Evolutionary conservation across 768 basidiomycete species (phyloP), one percentile per base, ranked within the genome.

Genomic region (Phylloporus arenicola): DNA sequence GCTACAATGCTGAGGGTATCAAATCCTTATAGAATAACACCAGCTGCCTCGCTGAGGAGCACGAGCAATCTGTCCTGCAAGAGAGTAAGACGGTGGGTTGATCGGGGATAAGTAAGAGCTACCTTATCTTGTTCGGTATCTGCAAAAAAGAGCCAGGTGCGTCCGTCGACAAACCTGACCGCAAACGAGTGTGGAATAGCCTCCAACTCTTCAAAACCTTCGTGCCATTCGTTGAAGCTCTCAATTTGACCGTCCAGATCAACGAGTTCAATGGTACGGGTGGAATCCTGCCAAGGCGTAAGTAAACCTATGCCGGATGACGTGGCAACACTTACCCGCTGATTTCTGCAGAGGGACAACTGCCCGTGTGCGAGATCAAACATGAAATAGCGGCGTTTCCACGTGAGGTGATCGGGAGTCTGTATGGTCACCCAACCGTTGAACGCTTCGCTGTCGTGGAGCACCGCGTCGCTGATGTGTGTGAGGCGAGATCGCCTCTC

Each of bases 121-220:
- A 77, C 82, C 75, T 84, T 84, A 51, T 83, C 83, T 53, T 79
- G 75, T 62, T 81, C 82, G 19, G 75, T 74, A 60, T 84, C 83
- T 7, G 80, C 71, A 51, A 72, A 86, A 70, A 84, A 70, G 35
- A 76, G 70, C 81, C 82, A 85, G 24, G 69, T 69, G 8, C 66
- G 70, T 6, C 64, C 75, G 48, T 77, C 73, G 31, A 69, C 71
- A 61, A 85, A 83, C 52, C 82, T 82, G 24, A 86, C 66, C 2
- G 78, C 84, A 65, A 86, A 84, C 1, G 84, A 83, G 51, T 81
- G 72, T 4, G 81, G 75, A 45, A 86, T 83, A 10, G 83, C 76
- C 60, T 81, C 75, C 30, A 86, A 63, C 41, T 84, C 81, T 50
- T 86, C 84, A 50, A 79, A 83, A 6, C 84, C 84, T 48, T 86